A percentile compares a stretch with the other conserved stretches of the same genome.
Evolutionary conservation across 2,329 filamentous ascomycete genomes (phyloP).

Genomic region (Colletotrichum tabaci): DNA sequence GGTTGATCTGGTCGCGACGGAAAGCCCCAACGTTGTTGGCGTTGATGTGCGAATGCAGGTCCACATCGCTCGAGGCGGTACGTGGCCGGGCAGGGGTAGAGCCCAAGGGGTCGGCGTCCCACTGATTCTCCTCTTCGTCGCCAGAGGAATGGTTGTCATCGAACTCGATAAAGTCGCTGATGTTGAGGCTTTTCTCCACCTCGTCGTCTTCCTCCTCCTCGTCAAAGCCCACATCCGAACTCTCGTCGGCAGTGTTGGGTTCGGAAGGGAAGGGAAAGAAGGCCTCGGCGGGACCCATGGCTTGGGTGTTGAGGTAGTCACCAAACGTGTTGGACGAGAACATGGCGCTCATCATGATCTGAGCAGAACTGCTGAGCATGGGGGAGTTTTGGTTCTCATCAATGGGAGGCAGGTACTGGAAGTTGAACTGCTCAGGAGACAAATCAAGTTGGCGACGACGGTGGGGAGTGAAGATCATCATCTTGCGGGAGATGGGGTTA

Average conservation of each 20-base stretch:
- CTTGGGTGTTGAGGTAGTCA: slow-evolving; percentile 73
- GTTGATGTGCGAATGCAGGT: slow-evolving; percentile 72
- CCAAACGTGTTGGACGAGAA: slow-evolving; percentile 70
- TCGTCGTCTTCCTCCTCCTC: slow-evolving; percentile 75
- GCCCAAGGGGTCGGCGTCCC: slow-evolving; percentile 63
- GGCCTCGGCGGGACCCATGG: slow-evolving; percentile 81
- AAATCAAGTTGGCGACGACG: slow-evolving; percentile 65
- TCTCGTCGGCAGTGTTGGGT: slow-evolving; percentile 67
- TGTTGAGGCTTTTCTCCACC: slow-evolving; percentile 73
- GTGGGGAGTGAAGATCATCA: slow-evolving; percentile 75
- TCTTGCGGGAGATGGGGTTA: slow-evolving; percentile 70
- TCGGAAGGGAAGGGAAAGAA: slow-evolving; percentile 81
- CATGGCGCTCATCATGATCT: slow-evolving; percentile 85
- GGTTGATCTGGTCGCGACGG: slow-evolving; percentile 77
- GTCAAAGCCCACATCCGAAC: slow-evolving; percentile 58
- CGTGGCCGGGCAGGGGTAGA: slow-evolving; percentile 67
- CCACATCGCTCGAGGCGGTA: slow-evolving; percentile 64
- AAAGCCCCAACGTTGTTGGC: slow-evolving; percentile 82
- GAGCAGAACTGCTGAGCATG: slow-evolving; percentile 77
- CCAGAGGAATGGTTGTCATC: slow-evolving; percentile 71
- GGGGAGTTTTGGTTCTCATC: slow-evolving; percentile 62
- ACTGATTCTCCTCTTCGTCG: slow-evolving; percentile 69
- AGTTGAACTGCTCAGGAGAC: slow-evolving; percentile 69
- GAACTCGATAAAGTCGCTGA: slow-evolving; percentile 82
- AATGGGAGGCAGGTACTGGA: slow-evolving; percentile 57